phyloP scores from a whole-genome alignment of 1,284 basidiomycete genomes.

The Tilletia caries region DNA sequence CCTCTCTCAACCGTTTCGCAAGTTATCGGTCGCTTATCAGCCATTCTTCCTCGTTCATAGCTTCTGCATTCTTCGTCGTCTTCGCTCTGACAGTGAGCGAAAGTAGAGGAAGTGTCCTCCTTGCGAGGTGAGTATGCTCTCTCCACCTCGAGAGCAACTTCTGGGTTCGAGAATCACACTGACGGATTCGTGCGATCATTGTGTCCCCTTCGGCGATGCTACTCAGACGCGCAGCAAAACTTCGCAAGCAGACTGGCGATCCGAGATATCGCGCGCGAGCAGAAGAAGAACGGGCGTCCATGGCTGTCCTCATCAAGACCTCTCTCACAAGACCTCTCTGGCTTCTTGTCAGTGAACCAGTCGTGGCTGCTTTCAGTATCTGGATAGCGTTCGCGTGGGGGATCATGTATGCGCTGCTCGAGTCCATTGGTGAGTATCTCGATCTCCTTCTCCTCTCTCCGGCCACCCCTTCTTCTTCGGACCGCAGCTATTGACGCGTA shows the following conservation, averaged over 20 bases:
- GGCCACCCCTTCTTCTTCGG: too few relatives aligned
- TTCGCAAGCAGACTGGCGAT: slow-evolving; percentile 26
- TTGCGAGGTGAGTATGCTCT: slow-evolving; percentile 26
- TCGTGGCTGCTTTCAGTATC: slow-evolving; percentile 55
- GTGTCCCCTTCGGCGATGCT: too few relatives aligned
- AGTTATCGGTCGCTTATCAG: not conserved
- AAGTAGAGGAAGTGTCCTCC: slow-evolving; percentile 40
- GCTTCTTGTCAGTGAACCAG: slow-evolving; percentile 57
- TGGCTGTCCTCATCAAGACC: slow-evolving; percentile 45
- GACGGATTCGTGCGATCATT: too few relatives aligned
- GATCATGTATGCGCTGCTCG: slow-evolving; percentile 20
- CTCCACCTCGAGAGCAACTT: too few relatives aligned
- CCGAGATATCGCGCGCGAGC: slow-evolving; percentile 53
- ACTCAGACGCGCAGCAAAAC: slow-evolving; percentile 53
- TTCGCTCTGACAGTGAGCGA: slow-evolving; percentile 5
- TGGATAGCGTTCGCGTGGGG: slow-evolving; percentile 54
- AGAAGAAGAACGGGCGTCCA: slow-evolving; percentile 39
- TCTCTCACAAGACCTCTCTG: slow-evolving; percentile 47
- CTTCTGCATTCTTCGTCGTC: slow-evolving; percentile 28
- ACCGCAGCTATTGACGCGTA: too few relatives aligned
- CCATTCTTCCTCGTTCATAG: slow-evolving; percentile 29
- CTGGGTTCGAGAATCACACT: too few relatives aligned
- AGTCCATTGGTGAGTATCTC: not conserved
- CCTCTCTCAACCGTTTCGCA: not conserved
- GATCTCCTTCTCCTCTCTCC: not conserved